Base-by-base conservation (phyloP, 2,329 filamentous ascomycete species). In the Xylariaceae sp. region DNA sequence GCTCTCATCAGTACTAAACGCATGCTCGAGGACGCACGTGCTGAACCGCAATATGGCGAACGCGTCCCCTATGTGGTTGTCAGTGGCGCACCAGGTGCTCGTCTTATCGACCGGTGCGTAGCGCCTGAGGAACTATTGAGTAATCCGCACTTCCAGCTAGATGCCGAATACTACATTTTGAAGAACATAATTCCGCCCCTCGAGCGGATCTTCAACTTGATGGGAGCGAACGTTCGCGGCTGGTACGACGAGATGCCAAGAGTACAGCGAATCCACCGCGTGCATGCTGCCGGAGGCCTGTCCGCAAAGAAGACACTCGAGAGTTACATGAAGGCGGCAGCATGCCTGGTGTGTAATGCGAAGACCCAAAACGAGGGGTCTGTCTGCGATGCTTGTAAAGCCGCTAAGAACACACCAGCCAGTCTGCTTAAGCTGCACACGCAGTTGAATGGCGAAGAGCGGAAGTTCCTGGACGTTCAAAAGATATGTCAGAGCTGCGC, bases 191-290 rank as follows among this genome's bases (percentile, higher is more conserved):
- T 98, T 37, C 93, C 93, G 4, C 93, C 93, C 0, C 75, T 98
- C 0, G 91, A 97, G 64, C 83, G 93, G 19, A 96, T 98, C 50
- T 96, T 98, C 70, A 95, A 93, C 57, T 82, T 98, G 3, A 87
- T 97, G 2, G 93, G 93, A 6, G 93, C 89, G 24, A 95, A 93
- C 60, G 87, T 97, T 0, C 72, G 87, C 15, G 77, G 80, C 44
- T 98, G 93, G 93, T 97, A 89, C 57, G 89, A 95, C 49, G 89
- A 96, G 64, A 94, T 97, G 89, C 91, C 91, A 34, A 95, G 94
- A 62, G 74, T 93, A 16, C 86, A 89, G 57, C 82, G 85, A 8
- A 79, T 91, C 34, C 77, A 83, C 19, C 78, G 77, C 41, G 66
- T 87, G n/a, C 72, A 76, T 24, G 56, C 60, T 38, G 47, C 62